These are phyloP conservation scores for Penicillium paneum DNA, from an alignment of 2,329 filamentous ascomycete genomes.

Conservation along the genomic window DNA sequence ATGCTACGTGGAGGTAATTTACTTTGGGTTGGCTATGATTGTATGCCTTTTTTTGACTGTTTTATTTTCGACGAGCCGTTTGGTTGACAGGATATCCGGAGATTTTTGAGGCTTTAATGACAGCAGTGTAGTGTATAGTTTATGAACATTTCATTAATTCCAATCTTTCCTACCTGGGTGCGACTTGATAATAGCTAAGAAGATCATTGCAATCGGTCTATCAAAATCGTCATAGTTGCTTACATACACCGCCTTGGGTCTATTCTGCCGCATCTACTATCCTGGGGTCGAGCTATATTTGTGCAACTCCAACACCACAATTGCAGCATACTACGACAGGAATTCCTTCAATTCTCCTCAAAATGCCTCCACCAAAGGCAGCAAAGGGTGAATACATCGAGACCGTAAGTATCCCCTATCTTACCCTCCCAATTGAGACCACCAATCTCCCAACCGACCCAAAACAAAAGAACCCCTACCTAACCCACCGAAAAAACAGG, in stretches of 20 bases:
- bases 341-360: neutral
- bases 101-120: slow-evolving; percentile 12
- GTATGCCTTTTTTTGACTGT: slow-evolving; percentile 5
- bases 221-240: neutral
- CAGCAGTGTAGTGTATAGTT: slow-evolving; percentile 18
- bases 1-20: neutral
- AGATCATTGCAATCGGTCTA: neutral
- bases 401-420: slow-evolving; percentile 60
- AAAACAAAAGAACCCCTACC: neutral
- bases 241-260: neutral
- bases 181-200: neutral
- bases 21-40: slow-evolving; percentile 10
- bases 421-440: neutral
- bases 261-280: slow-evolving; percentile 6
- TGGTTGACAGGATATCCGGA: slow-evolving; percentile 23
- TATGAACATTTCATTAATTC: neutral
- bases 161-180: neutral
- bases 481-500: slow-evolving; percentile 51
- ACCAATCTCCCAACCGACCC: neutral
- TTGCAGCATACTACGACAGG: neutral
- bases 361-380: slow-evolving; percentile 69
- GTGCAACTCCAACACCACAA: neutral
- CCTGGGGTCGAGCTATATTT: neutral
- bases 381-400: slow-evolving; percentile 94
- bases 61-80: slow-evolving; percentile 14